Evolutionary conservation across 805 yeast genomes (phyloP).

Genomic region (Phaffomyces opuntiae): DNA sequence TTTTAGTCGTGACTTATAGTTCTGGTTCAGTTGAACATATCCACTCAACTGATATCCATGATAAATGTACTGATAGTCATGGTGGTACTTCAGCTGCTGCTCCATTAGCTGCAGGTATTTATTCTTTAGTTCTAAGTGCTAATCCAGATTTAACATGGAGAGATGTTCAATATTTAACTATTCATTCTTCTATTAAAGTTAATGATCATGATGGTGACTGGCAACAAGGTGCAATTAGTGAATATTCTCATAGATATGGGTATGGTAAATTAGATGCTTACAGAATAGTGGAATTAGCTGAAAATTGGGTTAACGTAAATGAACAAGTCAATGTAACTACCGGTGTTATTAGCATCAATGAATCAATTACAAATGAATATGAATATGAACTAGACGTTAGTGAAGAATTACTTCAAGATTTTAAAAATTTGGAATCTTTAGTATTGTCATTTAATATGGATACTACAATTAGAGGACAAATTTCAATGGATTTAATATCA

Average conservation of each 20-base stretch:
- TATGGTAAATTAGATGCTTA: conserved; percentile 89
- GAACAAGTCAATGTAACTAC: conserved; percentile 76
- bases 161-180: conserved; percentile 81
- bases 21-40: conserved; percentile 88
- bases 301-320: conserved; percentile 74
- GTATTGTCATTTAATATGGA: conserved; percentile 71
- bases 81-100: conserved; percentile 99
- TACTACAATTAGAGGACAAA: conserved; percentile 60
- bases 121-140: conserved; percentile 71
- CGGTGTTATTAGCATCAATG: conserved; percentile 25
- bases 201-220: conserved; percentile 62
- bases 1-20: conserved; percentile 86
- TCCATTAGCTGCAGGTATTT: conserved; percentile 95
- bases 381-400: conserved; percentile 40
- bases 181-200: conserved; percentile 63
- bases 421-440: conserved; percentile 78
- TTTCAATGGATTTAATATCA: conserved; percentile 57
- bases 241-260: conserved; percentile 82
- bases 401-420: conserved; percentile 45
- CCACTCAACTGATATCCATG: conserved; percentile 75
- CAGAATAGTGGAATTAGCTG: conserved; percentile 62
- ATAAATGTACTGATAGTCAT: conserved; percentile 63
- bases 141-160: conserved; percentile 93
- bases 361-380: conserved; percentile 20
- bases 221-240: conserved; percentile 62